A percentile compares a stretch with the other conserved stretches of the same genome.
These are phyloP conservation scores for Zasmidium cellare DNA, from an alignment of 2,329 filamentous ascomycete genomes.

Conservation along the genomic window DNA sequence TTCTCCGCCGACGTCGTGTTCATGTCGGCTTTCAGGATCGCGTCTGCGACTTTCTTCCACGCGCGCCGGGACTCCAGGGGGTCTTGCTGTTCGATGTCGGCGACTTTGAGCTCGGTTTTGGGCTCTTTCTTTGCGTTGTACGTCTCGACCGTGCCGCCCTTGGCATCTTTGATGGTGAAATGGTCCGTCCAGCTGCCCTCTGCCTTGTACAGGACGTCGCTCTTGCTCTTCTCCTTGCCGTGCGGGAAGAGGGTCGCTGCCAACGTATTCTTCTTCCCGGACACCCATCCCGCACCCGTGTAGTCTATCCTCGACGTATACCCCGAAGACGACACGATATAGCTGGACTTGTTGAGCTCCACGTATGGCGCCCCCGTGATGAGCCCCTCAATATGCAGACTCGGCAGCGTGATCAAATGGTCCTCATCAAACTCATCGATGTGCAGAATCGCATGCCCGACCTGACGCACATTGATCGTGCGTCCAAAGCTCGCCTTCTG, in stretches of 20 bases:
- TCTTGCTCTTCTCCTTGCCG: conserved; percentile 61
- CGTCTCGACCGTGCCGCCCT: conserved; percentile 45
- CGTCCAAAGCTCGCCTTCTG: conserved; percentile 94
- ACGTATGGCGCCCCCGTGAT: conserved; percentile 85
- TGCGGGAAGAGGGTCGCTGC: conserved; percentile 71
- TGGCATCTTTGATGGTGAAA: conserved; percentile 74
- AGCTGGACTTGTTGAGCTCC: conserved; percentile 81
- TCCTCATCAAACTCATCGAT: conserved; percentile 67
- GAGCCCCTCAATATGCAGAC: conserved; percentile 89
- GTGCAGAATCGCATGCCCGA: conserved; percentile 79
- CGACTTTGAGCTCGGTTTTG: conserved; percentile 68
- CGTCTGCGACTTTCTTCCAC: conserved; percentile 81
- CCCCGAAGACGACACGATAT: conserved; percentile 82
- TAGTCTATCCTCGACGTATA: conserved; percentile 91
- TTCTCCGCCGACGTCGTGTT: conserved; percentile 78
- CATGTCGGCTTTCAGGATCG: conserved; percentile 80
- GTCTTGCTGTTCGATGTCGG: conserved; percentile 76
- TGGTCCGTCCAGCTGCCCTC: conserved; percentile 88
- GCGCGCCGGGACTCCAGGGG: conserved; percentile 84
- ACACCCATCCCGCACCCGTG: conserved; percentile 89
- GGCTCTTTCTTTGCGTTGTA: conserved; percentile 50
- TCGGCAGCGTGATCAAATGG: conserved; percentile 88
- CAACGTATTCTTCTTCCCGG: conserved; percentile 93
- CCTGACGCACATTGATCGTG: conserved; percentile 82
- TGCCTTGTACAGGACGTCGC: conserved; percentile 71